Percentiles rank a stretch among this genome's conserved stretches.
Evolutionary conservation across 129 eudicot species (phyloP).

Genomic region (Flaveria ramosissima): DNA sequence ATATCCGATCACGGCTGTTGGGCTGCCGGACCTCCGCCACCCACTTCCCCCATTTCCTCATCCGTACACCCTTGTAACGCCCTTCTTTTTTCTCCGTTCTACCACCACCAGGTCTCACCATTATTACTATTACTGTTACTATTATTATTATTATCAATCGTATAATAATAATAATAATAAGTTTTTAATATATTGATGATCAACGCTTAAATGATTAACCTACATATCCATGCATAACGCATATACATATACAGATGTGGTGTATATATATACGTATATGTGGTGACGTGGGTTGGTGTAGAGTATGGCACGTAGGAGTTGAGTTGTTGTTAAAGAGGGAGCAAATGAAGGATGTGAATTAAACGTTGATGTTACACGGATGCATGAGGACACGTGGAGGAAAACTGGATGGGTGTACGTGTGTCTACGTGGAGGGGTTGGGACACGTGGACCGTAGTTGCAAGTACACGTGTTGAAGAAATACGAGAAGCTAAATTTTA

Average conservation of each 20-base stretch:
- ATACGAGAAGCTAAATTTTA: not conserved
- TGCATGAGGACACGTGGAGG: conserved; percentile 26
- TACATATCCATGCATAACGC: not conserved
- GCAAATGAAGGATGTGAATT: not conserved
- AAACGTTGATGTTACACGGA: conserved; percentile 18
- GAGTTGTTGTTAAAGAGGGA: conserved; percentile 1
- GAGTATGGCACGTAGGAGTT: conserved; percentile 22
- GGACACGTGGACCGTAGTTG: conserved; percentile 33
- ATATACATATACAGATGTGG: not conserved
- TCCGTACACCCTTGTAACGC: conserved; percentile 77
- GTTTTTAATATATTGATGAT: too few relatives aligned
- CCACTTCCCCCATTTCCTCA: conserved; percentile 96
- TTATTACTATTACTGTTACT: not conserved
- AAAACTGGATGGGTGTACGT: conserved; percentile 15
- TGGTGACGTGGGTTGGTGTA: conserved; percentile 10
- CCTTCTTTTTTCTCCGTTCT: conserved; percentile 32
- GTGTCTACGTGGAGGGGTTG: not conserved
- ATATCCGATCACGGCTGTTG: conserved; percentile 77
- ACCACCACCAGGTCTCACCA: conserved; percentile 37
- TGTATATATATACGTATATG: conserved; percentile 8
- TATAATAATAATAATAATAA: not conserved
- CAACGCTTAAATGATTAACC: too few relatives aligned
- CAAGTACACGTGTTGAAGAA: conserved; percentile 17
- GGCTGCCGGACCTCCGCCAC: conserved; percentile 93
- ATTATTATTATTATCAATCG: too few relatives aligned